phyloP scores from a whole-genome alignment of 495 filamentous ascomycete genomes.

The Aspergillus homomorphus region DNA sequence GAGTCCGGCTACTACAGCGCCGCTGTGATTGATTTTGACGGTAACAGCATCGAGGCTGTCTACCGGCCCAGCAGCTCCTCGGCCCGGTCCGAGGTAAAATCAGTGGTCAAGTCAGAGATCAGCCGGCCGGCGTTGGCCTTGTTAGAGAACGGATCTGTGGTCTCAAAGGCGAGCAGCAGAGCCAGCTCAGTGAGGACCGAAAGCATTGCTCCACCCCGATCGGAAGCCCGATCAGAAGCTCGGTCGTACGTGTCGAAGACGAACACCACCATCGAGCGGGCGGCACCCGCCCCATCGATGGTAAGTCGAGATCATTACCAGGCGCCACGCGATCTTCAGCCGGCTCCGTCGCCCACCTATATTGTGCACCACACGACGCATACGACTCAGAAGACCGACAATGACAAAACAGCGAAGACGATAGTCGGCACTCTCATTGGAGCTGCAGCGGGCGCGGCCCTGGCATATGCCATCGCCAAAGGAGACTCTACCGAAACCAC shows the following conservation, averaged over 20 bases:
- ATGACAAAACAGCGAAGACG: conserved; percentile 48
- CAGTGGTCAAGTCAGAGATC: conserved; percentile 33
- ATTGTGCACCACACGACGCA: conserved; percentile 26
- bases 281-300: conserved; percentile 28
- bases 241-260: conserved; percentile 32
- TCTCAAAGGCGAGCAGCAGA: conserved; percentile 35
- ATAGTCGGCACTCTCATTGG: conserved; percentile 75
- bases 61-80: conserved; percentile 37
- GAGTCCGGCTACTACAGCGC: conserved; percentile 57
- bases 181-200: conserved; percentile 31
- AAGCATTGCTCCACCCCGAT: conserved; percentile 29
- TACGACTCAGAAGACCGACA: conserved; percentile 33
- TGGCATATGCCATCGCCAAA: conserved; percentile 70
- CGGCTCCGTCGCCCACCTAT: conserved; percentile 30
- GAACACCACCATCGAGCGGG: conserved; percentile 28
- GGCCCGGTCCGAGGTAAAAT: conserved; percentile 28
- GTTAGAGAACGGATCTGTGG: conserved; percentile 39
- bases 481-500: conserved; percentile 36
- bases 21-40: conserved; percentile 58
- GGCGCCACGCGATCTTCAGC: conserved; percentile 2
- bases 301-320: conserved; percentile 18
- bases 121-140: conserved; percentile 34
- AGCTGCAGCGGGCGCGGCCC: conserved; percentile 68
- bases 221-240: conserved; percentile 13
- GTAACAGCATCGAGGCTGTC: conserved; percentile 61